Evolutionary conservation across 768 basidiomycete species (phyloP).

Genomic region (Pluteus cervinus): DNA sequence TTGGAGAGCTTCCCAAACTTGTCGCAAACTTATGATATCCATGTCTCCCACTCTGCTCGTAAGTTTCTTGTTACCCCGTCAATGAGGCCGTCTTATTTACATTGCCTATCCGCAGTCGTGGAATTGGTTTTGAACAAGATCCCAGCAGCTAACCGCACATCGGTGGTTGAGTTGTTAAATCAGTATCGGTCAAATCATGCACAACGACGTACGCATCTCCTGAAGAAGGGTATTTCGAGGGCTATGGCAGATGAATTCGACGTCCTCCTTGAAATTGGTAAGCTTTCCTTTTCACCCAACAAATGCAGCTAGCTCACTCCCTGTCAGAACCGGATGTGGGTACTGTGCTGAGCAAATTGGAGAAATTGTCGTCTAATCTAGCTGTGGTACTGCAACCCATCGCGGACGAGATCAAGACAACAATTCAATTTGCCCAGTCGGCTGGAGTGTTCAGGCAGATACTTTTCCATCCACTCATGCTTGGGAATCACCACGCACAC

Average conservation of each 20-base stretch:
- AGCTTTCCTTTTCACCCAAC: conserved; percentile 10
- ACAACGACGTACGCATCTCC: conserved; percentile 62
- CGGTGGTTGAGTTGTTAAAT: conserved; percentile 59
- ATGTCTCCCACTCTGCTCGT: conserved; percentile 77
- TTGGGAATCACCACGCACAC: conserved; percentile 54
- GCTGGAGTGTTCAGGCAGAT: conserved; percentile 63
- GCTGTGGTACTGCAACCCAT: conserved; percentile 40
- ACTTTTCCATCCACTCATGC: conserved; percentile 68
- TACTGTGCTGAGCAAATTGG: conserved; percentile 44
- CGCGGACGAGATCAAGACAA: conserved; percentile 57
- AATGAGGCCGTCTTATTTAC: conserved; percentile 2
- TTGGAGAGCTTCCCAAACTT: conserved; percentile 70
- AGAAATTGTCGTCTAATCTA: conserved; percentile 53
- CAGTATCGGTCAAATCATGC: conserved; percentile 59
- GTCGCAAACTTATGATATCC: conserved; percentile 63
- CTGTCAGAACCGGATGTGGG: conserved; percentile 48
- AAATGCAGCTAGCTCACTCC: not conserved
- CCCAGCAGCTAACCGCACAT: conserved; percentile 45
- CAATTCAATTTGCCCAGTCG: conserved; percentile 50
- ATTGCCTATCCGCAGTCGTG: conserved; percentile 42
- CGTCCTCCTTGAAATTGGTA: conserved; percentile 55
- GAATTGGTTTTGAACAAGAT: conserved; percentile 59
- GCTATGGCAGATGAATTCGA: conserved; percentile 73
- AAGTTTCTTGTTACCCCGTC: conserved; percentile 15
- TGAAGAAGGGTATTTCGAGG: conserved; percentile 66